Evolutionary conservation across 1,139 yeast species (phyloP).

Genomic region (Hansenula lynferdii): DNA sequence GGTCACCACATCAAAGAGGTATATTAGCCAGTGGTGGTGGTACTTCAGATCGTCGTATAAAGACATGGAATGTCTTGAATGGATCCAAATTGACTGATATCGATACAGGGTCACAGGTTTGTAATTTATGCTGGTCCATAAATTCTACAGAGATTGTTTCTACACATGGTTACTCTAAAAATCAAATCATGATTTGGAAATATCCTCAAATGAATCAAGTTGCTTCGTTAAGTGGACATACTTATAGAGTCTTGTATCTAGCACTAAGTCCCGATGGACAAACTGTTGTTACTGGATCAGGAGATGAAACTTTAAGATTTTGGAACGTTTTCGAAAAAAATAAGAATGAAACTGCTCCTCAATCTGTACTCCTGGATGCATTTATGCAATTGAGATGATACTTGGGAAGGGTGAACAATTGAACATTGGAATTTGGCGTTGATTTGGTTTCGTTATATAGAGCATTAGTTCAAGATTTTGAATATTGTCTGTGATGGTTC

Average conservation of each 20-base stretch:
- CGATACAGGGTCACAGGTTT: conserved; percentile 94
- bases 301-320: conserved; percentile 91
- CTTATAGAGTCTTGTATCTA: conserved; percentile 84
- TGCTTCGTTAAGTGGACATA: conserved; percentile 92
- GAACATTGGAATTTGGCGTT: too few relatives aligned
- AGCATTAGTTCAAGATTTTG: too few relatives aligned
- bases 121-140: conserved; percentile 90
- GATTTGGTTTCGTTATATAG: too few relatives aligned
- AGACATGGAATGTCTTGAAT: conserved; percentile 88
- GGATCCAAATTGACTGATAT: conserved; percentile 72
- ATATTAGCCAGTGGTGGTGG: conserved; percentile 96
- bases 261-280: conserved; percentile 97
- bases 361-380: conserved; percentile 68
- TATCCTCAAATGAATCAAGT: conserved; percentile 91
- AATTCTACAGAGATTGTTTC: conserved; percentile 90
- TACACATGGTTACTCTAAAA: conserved; percentile 91
- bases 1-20: conserved; percentile 98
- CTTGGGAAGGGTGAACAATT: too few relatives aligned
- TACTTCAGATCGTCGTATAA: conserved; percentile 85
- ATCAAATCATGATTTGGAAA: conserved; percentile 93
- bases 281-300: conserved; percentile 98
- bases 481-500: too few relatives aligned
- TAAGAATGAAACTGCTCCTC: conserved; percentile 49
- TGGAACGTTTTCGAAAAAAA: conserved; percentile 90
- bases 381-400: conserved; percentile 69